Evolutionary conservation across 331 rosid species (phyloP).

Genomic region (Phaseolus coccineus): DNA sequence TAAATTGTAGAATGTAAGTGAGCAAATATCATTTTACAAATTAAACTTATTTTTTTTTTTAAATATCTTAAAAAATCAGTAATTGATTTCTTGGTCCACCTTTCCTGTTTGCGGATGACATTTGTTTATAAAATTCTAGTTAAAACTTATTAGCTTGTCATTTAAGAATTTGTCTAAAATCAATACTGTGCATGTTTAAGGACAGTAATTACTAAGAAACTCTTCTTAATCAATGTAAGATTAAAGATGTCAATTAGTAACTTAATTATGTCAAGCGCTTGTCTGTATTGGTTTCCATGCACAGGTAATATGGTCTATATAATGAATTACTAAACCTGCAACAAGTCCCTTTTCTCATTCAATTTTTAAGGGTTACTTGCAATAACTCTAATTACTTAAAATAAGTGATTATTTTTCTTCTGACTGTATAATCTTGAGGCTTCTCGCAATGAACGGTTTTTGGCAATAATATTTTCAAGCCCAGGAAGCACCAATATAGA

Average conservation of each 20-base stretch:
- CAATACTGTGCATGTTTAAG: not conserved
- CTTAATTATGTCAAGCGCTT: slow-evolving; percentile 15
- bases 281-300: too few species aligned
- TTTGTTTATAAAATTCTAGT: not conserved
- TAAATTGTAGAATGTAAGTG: too few species aligned
- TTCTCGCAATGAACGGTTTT: slow-evolving; percentile 21
- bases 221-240: slow-evolving; percentile 6
- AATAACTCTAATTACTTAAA: not conserved
- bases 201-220: not conserved
- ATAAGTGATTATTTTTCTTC: not conserved
- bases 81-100: too few species aligned
- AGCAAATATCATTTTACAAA: too few species aligned
- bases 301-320: too few species aligned
- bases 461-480: slow-evolving; percentile 36
- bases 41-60: too few species aligned
- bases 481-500: slow-evolving; percentile 31
- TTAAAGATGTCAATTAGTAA: slow-evolving; percentile 21
- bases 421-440: not conserved
- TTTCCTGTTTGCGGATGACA: too few species aligned
- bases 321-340: too few species aligned
- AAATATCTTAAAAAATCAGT: too few species aligned
- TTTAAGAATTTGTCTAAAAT: not conserved
- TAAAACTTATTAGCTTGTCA: not conserved
- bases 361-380: not conserved
- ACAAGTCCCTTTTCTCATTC: too few species aligned